phyloP scores from a whole-genome alignment of 202 grass and related monocot genomes.

The Brachypodium distachyon region DNA sequence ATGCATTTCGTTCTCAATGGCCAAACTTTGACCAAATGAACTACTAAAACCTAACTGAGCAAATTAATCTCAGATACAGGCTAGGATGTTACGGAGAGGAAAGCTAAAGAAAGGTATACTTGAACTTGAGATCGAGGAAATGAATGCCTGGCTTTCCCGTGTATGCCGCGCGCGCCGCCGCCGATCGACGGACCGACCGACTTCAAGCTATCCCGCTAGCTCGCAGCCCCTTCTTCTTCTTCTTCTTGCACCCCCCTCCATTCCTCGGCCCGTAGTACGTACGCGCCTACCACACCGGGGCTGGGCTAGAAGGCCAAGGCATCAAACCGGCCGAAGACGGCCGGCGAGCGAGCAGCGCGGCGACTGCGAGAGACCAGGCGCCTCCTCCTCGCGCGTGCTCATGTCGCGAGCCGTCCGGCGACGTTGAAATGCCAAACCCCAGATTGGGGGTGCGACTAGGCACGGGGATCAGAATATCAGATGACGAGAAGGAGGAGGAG shows the following conservation, averaged over 20 bases:
- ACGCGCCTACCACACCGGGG: neutral
- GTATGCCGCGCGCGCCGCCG: conserved; percentile 82
- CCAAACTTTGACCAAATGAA: neutral
- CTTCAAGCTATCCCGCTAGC: neutral
- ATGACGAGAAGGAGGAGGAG: neutral
- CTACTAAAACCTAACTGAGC: neutral
- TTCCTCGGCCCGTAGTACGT: neutral
- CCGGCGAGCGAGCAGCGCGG: neutral
- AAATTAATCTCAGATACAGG: neutral
- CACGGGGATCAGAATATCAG: neutral
- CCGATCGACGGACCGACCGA: conserved; percentile 8
- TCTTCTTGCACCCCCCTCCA: neutral
- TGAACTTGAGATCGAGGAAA: conserved; percentile 33
- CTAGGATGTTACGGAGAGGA: conserved; percentile 28
- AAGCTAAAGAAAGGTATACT: conserved; percentile 53
- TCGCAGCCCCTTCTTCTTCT: neutral
- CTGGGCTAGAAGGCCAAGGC: neutral
- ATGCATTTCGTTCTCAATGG: neutral
- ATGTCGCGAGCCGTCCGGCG: neutral
- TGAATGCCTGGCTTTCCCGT: conserved; percentile 83
- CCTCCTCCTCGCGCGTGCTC: neutral
- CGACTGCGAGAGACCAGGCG: too few species aligned
- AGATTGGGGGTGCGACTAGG: neutral
- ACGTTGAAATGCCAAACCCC: neutral
- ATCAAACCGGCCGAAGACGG: neutral